Percentiles rank a stretch among this genome's conserved stretches.
Conservation (phyloP, 83 land plant genomes). For the Thuja plicata region DNA sequence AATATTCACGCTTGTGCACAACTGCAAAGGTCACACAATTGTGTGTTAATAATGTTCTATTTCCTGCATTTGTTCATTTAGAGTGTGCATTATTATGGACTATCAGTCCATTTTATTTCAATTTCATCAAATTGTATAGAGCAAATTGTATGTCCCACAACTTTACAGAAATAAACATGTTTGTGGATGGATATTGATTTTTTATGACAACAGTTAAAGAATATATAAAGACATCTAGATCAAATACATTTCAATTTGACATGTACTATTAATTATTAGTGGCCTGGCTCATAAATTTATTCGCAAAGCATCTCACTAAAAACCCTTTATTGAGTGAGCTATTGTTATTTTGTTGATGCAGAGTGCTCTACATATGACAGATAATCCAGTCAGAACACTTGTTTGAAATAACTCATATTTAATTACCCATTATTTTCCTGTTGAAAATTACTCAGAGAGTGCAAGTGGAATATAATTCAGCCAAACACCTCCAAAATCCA, state of each 20-base stretch:
- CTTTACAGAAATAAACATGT: background rate
- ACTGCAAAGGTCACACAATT: no score
- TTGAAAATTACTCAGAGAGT: no score
- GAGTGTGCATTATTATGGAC: background rate
- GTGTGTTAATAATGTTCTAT: background rate
- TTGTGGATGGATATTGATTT: background rate
- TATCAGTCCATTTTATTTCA: no score
- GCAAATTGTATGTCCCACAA: background rate
- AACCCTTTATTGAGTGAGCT: background rate
- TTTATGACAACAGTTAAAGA: background rate
- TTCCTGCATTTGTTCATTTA: background rate
- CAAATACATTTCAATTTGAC: background rate
- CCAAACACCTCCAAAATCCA: no score
- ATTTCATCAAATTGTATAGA: background rate
- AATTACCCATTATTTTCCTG: no score
- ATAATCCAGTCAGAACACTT: no score
- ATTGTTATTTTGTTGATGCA: background rate
- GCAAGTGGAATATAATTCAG: no score
- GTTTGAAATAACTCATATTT: no score
- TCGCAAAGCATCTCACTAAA: background rate
- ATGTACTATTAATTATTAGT: background rate
- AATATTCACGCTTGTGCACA: no score
- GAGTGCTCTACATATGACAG: no score
- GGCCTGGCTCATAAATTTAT: background rate
- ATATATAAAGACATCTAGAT: background rate